Evolutionary conservation across 2,329 filamentous ascomycete species (phyloP).

Genomic region (Fusarium ambrosium): DNA sequence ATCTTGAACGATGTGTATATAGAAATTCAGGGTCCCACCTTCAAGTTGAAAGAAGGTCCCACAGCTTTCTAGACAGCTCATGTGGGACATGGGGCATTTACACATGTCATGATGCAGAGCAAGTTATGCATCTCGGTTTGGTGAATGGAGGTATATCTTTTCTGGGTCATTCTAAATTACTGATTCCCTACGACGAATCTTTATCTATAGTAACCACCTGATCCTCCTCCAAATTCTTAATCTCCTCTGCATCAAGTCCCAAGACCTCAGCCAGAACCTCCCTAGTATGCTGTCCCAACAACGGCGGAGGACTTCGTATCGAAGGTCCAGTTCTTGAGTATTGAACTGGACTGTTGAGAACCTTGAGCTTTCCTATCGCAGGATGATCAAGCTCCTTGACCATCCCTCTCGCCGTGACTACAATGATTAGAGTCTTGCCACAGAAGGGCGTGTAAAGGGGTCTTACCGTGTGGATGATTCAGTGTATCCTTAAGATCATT

Average conservation of each 20-base stretch:
- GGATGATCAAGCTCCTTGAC: slow-evolving; percentile 86
- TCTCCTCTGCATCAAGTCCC: background rate
- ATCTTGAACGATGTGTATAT: background rate
- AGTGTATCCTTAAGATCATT: slow-evolving; percentile 91
- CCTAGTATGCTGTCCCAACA: slow-evolving; percentile 86
- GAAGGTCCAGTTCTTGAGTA: slow-evolving; percentile 84
- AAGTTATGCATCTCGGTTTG: background rate
- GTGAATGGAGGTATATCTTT: background rate
- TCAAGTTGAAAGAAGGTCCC: background rate
- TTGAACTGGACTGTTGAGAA: slow-evolving; percentile 94
- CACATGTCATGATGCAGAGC: background rate
- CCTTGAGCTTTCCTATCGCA: slow-evolving; percentile 83
- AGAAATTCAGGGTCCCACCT: background rate
- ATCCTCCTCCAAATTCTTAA: background rate
- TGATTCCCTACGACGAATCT: background rate
- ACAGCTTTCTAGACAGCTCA: background rate
- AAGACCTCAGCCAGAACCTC: slow-evolving; percentile 69
- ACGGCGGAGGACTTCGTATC: slow-evolving; percentile 82
- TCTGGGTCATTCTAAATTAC: background rate
- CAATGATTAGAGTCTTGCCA: background rate
- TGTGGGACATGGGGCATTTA: background rate
- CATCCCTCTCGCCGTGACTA: slow-evolving; percentile 78
- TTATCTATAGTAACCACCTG: background rate
- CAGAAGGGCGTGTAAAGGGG: background rate
- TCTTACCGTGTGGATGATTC: slow-evolving; percentile 81